Evolutionary conservation across 495 filamentous ascomycete species (phyloP), one percentile per base, ranked within the genome.

Genomic region (Neurospora sp.): DNA sequence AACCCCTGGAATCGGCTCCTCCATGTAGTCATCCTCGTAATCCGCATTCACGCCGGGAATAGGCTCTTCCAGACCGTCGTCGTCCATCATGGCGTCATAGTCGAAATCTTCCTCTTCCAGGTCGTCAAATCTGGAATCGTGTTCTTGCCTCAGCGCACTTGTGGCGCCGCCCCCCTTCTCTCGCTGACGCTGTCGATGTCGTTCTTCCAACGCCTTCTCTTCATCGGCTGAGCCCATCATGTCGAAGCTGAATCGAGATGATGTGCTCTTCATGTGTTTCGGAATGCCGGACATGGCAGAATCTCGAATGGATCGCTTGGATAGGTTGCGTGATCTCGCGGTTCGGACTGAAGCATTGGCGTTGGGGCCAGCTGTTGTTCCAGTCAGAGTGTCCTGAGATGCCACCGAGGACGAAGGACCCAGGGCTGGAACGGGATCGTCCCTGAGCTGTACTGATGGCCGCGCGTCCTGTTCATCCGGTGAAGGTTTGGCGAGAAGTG

Each of bases 211-310:
- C 3, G 94, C 78, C 78, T 90, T 90, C 79, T 98, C 94, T 79
- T 97, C 90, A 12, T 87, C 87, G 6, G 91, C 90, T 16, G 92
- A 90, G 40, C 92, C 93, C n/a, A 91, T 89, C 87, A 97, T 92
- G 77, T 97, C 94, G 77, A 98, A 98, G 78, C 93, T 96, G 76
- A 98, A 97, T 11, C 94, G 85, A 3, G 93, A 96, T 0, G 94
- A 92, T 71, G 91, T 95, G 79, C 93, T 95, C 76, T 92, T 94
- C 79, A 94, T 90, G 80, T 94, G 93, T 75, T 85, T 91, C 0
- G 92, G 92, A 20, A 87, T 48, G 0, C 89, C 88, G 4, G 87
- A 87, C 6, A 87, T 78, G 18, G 80, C 80, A 5, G 83, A 80
- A 62, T 81, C 81, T 35, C 84, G 79, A 6, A 80, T 75, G 72